Conservation (phyloP, 2,329 filamentous ascomycete species). For the Trichothecium sympodiale region DNA sequence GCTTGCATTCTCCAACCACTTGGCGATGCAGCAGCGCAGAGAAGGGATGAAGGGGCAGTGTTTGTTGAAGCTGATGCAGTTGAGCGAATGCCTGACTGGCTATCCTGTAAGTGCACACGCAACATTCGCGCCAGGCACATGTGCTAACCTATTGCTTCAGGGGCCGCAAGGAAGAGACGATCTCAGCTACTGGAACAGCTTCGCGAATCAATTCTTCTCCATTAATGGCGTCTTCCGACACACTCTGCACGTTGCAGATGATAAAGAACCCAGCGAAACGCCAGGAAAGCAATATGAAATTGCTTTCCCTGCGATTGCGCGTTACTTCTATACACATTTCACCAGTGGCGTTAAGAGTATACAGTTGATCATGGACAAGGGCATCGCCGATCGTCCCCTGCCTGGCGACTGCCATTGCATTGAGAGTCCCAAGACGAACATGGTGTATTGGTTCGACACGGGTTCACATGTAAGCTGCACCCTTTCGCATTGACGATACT, state of each 20-base stretch:
- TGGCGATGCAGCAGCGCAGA: constrained; percentile 36
- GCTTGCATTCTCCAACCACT: constrained; percentile 18
- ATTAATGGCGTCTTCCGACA: constrained; percentile 66
- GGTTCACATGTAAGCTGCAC: constrained; percentile 59
- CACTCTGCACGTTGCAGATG: constrained; percentile 46
- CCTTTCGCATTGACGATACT: neutral
- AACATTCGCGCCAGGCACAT: neutral
- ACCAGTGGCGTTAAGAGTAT: constrained; percentile 77
- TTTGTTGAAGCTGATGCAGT: constrained; percentile 48
- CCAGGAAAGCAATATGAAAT: constrained; percentile 79
- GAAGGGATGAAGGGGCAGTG: constrained; percentile 45
- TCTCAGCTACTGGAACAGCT: constrained; percentile 65
- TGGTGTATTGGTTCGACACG: constrained; percentile 83
- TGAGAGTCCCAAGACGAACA: constrained; percentile 63
- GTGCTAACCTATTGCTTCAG: constrained; percentile 18
- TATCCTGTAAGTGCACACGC: constrained; percentile 32
- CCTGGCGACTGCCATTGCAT: constrained; percentile 60
- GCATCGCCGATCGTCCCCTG: constrained; percentile 41
- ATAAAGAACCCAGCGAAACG: constrained; percentile 35
- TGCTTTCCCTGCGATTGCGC: constrained; percentile 65
- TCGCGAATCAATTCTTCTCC: constrained; percentile 76
- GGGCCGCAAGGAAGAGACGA: constrained; percentile 53
- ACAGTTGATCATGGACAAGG: constrained; percentile 71
- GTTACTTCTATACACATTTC: constrained; percentile 86
- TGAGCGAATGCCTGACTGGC: constrained; percentile 49